Percentiles rank a stretch among this genome's conserved stretches.
These are phyloP conservation scores for Gymnopus androsaceus DNA, from an alignment of 1,284 basidiomycete genomes.

Conservation along the genomic window DNA sequence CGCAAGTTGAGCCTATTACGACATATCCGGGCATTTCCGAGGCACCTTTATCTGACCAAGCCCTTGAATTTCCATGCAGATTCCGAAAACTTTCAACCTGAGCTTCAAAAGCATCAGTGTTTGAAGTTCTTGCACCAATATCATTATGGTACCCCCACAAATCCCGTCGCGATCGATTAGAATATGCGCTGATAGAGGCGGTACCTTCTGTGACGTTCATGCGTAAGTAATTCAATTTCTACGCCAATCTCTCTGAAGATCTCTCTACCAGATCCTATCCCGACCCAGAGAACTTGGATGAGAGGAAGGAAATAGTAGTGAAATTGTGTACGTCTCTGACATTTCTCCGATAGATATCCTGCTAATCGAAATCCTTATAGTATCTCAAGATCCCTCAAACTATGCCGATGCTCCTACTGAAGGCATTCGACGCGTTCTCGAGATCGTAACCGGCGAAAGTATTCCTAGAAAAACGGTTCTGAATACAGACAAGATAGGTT, in stretches of 20 bases:
- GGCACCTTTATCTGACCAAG: too few relatives aligned
- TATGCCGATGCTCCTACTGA: slow-evolving; percentile 95
- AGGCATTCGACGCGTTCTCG: slow-evolving; percentile 89
- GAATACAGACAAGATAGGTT: slow-evolving; percentile 83
- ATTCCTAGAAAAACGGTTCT: slow-evolving; percentile 71
- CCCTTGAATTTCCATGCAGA: too few relatives aligned
- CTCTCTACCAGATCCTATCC: slow-evolving; percentile 61
- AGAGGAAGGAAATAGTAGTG: slow-evolving; percentile 75
- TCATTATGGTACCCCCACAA: too few relatives aligned
- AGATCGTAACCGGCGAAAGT: slow-evolving; percentile 68
- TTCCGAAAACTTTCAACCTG: too few relatives aligned
- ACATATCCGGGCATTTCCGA: too few relatives aligned
- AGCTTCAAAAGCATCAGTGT: too few relatives aligned
- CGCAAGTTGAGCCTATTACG: too few relatives aligned
- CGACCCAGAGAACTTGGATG: slow-evolving; percentile 58
- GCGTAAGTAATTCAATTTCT: slow-evolving; percentile 47
- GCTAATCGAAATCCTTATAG: slow-evolving; percentile 36
- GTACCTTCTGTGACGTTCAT: slow-evolving; percentile 61
- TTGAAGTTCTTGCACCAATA: too few relatives aligned
- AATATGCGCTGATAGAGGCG: slow-evolving; percentile 50
- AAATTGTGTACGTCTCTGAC: slow-evolving; percentile 68
- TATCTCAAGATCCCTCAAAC: slow-evolving; percentile 85
- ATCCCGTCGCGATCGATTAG: slow-evolving; percentile 42
- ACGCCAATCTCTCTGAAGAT: background rate
- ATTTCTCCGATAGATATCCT: background rate